Evolutionary conservation across 192 early-diverging fungal genomes (phyloP), one percentile per base, ranked within the genome.

Genomic region (Backusella australiensis): DNA sequence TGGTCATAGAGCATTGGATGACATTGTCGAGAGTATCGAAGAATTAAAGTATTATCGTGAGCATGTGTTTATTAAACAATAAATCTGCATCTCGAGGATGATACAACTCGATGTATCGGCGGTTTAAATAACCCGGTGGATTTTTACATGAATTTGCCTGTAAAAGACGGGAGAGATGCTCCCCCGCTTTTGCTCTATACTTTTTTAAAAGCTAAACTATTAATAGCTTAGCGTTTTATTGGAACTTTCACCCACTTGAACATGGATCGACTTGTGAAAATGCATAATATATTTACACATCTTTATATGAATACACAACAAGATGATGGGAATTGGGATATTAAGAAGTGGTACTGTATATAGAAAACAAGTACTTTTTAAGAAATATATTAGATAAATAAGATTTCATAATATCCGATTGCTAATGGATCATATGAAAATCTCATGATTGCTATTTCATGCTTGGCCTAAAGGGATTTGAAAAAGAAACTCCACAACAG

Each of bases 1-100:
- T 34, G 63, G 81, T 0, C 95, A 96, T 81, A 81, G 96, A 44
- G 96, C 97, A 1, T 75, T 98, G 74, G 97, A 96, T 71, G 97
- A 99, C 77, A 99, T 99, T 75, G 79, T 89, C 5, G 97, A 98
- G 77, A 94, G 92, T 65, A 97, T 99, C 53, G 90, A 89, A 11
- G 96, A 99, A 82, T 86, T 99, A 23, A 85, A 89, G 69, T 93
- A 91, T 74, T 98, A 96, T 77, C 85, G 87, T 4, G 39, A 85
- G 23, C 46, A 71, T 34, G 80, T 95, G 1, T 96, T 96, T 79
- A 87, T 75, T 23, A 53, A 69, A 41, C 68, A 69, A 36, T 69
- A 69, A 69, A 69, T 49, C 23, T 23, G 49, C n/a, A n/a, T 53
- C 17, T n/a, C 19, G n/a, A 53, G n/a, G 17, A 39, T 39, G 11